Percentiles rank a stretch among this genome's conserved stretches.
Conservation (phyloP, 306 rosid species). For the Pyrus communis region DNA sequence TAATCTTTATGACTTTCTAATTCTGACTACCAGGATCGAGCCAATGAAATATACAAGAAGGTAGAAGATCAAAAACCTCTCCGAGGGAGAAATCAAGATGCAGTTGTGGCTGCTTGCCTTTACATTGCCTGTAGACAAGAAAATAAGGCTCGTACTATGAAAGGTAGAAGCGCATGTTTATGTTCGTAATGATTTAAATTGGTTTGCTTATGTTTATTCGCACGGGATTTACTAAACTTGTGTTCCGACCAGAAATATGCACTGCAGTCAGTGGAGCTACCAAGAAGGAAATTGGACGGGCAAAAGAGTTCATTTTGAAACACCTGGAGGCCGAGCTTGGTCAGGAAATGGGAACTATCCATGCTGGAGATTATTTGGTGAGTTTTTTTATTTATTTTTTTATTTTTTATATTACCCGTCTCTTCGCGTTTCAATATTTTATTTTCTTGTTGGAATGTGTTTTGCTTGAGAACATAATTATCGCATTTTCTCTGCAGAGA, state of each 20-base stretch:
- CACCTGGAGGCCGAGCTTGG: background rate
- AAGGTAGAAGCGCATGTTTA: background rate
- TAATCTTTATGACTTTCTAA: background rate
- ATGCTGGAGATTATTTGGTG: conserved; percentile 13
- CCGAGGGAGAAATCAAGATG: background rate
- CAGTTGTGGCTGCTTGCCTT: conserved; percentile 9
- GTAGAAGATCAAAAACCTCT: conserved; percentile 3
- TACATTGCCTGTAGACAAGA: conserved; percentile 9
- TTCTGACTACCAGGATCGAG: conserved; percentile 2
- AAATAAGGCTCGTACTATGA: conserved; percentile 2
- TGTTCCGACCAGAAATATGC: conserved; percentile 4
- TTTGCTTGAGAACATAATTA: background rate
- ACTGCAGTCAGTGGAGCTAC: background rate
- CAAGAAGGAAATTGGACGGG: background rate
- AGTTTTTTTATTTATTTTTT: background rate
- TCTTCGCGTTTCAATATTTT: background rate
- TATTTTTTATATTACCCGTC: background rate
- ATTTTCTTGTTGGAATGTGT: background rate
- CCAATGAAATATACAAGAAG: conserved; percentile 1
- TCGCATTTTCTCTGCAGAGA: background rate
- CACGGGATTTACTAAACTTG: background rate
- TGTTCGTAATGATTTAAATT: background rate
- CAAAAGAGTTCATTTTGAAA: background rate
- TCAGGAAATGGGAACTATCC: background rate
- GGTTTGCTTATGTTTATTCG: background rate